Conservation (phyloP, 2,329 filamentous ascomycete genomes). For the Penicillium glabrum region DNA sequence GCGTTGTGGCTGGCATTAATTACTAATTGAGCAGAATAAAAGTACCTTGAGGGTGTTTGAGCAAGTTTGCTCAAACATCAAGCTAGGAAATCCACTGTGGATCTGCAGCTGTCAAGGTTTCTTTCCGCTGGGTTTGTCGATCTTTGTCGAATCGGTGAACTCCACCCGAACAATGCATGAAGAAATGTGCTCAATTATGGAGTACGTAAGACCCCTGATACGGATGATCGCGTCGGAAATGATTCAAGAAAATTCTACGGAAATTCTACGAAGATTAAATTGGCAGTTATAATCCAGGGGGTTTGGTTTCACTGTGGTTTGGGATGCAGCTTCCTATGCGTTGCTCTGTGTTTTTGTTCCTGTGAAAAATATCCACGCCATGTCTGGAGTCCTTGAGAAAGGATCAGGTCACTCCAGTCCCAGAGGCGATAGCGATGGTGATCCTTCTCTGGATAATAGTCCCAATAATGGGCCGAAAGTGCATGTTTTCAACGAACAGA, state of each 20-base stretch:
- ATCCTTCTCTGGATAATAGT: conserved; percentile 1
- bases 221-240: background rate
- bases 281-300: background rate
- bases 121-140: conserved; percentile 8
- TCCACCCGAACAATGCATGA: conserved; percentile 2
- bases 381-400: conserved; percentile 16
- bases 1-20: background rate
- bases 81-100: background rate
- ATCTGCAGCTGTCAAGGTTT: conserved; percentile 19
- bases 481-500: conserved; percentile 54
- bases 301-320: background rate
- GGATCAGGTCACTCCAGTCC: conserved; percentile 2
- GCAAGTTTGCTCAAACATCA: conserved; percentile 18
- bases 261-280: background rate
- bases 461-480: conserved; percentile 10
- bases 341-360: background rate
- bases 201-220: background rate
- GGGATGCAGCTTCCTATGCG: background rate
- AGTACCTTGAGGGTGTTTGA: conserved; percentile 35
- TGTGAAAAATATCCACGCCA: background rate
- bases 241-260: background rate
- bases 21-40: background rate
- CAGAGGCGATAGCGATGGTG: background rate
- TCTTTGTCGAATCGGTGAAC: conserved; percentile 8
- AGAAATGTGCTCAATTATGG: conserved; percentile 8